A percentile compares a stretch with the other conserved stretches of the same genome.
phyloP scores from a whole-genome alignment of 2,329 filamentous ascomycete genomes.

The Hypomyces rosellus region DNA sequence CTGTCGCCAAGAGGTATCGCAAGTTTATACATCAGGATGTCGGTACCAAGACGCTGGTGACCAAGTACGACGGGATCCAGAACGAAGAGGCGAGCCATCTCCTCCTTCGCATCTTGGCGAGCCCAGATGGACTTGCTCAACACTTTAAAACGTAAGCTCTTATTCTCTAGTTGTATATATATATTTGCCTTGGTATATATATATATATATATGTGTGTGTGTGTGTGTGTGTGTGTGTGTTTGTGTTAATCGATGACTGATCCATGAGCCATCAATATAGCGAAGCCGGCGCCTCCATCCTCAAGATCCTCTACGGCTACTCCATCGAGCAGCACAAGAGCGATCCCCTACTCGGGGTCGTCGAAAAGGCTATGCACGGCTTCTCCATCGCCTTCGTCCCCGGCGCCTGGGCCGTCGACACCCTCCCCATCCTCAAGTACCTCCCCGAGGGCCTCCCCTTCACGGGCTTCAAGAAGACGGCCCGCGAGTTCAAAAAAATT shows the following conservation, averaged over 20 bases:
- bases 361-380: conserved; percentile 23
- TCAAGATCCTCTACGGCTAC: conserved; percentile 28
- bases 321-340: conserved; percentile 20
- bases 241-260: too few species aligned
- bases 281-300: conserved; percentile 21
- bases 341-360: conserved; percentile 25
- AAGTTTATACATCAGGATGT: not conserved
- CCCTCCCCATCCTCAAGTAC: conserved; percentile 23
- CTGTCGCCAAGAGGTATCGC: not conserved
- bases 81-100: conserved; percentile 8
- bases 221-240: too few species aligned
- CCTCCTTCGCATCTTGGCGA: conserved; percentile 2
- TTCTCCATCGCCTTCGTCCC: conserved; percentile 24
- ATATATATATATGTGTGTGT: too few species aligned
- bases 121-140: not conserved
- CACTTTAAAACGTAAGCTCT: conserved; percentile 11
- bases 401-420: conserved; percentile 26
- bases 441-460: conserved; percentile 27
- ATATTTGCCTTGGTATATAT: too few species aligned
- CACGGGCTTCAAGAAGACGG: conserved; percentile 23
- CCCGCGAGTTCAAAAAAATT: not conserved
- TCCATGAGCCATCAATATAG: conserved; percentile 12
- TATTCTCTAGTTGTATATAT: too few species aligned
- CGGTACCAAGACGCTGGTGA: not conserved
- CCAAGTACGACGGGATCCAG: conserved; percentile 1